Percentiles rank a stretch among this genome's conserved stretches.
These are phyloP conservation scores for Dipodascus albidus DNA, from an alignment of 805 yeast genomes.

Conservation along the genomic window DNA sequence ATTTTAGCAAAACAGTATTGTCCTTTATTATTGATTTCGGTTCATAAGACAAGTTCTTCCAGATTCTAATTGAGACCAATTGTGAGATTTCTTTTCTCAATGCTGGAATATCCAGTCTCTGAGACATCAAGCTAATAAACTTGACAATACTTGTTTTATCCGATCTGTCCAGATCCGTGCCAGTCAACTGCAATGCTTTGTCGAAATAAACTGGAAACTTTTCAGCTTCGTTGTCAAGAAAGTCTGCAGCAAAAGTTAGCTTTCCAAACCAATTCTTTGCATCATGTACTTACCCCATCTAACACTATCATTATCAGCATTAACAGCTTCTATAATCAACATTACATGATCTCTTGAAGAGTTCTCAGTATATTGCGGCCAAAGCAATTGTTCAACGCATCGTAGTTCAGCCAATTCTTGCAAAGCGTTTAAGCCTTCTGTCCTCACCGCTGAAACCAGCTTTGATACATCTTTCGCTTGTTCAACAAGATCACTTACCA, in stretches of 20 bases:
- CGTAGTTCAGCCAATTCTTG: background rate
- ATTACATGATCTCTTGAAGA: background rate
- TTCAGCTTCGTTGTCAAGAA: conserved; percentile 14
- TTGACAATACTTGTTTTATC: background rate
- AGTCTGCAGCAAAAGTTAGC: background rate
- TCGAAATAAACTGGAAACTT: conserved; percentile 24
- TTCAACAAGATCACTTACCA: no score
- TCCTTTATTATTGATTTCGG: conserved; percentile 12
- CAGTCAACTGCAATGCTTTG: conserved; percentile 20
- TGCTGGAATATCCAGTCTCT: background rate
- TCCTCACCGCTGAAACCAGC: background rate
- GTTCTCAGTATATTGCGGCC: background rate
- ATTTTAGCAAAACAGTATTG: conserved; percentile 13
- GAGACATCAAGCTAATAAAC: background rate
- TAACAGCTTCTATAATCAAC: background rate
- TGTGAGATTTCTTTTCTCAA: conserved; percentile 17
- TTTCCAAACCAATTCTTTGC: background rate
- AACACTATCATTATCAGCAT: background rate
- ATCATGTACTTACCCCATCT: conserved; percentile 8
- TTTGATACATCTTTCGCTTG: no score
- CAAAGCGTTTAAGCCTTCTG: background rate
- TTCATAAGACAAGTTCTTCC: conserved; percentile 22
- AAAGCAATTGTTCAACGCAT: background rate
- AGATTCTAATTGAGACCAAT: conserved; percentile 26
- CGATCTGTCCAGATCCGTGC: background rate